Evolutionary conservation across 192 early-diverging fungal genomes (phyloP).

Genomic region (Umbelopsis vinacea): DNA sequence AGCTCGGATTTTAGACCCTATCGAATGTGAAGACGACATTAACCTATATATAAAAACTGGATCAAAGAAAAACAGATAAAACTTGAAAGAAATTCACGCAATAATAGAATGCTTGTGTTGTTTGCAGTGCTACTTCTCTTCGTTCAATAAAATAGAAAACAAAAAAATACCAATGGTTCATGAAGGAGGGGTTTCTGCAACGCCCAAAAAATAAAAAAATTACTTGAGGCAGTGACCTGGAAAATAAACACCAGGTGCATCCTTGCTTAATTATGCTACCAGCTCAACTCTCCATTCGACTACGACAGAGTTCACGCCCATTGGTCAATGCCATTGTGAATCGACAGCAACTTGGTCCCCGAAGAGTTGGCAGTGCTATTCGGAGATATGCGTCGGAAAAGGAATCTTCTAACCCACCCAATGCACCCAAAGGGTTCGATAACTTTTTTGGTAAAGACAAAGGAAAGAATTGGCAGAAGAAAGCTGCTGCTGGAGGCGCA

Average conservation of each 20-base stretch:
- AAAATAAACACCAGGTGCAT: too few relatives aligned
- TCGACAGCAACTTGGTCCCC: neutral
- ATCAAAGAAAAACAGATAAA: neutral
- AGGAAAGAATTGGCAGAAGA: conserved; percentile 27
- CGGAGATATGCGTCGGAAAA: conserved; percentile 17
- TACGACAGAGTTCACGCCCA: neutral
- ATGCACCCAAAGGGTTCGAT: conserved; percentile 71
- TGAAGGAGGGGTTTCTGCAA: too few relatives aligned
- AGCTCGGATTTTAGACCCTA: conserved; percentile 72
- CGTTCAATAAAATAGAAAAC: too few relatives aligned
- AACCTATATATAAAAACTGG: conserved; percentile 13
- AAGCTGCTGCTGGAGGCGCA: conserved; percentile 13
- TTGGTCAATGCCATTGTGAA: neutral
- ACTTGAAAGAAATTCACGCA: neutral
- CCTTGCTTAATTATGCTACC: neutral
- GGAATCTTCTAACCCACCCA: neutral
- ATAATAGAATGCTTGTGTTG: too few relatives aligned
- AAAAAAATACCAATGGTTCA: too few relatives aligned
- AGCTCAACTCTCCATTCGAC: neutral
- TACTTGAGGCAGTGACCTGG: too few relatives aligned
- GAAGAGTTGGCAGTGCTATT: neutral
- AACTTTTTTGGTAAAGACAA: conserved; percentile 65
- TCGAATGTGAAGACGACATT: neutral
- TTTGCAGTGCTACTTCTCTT: too few relatives aligned
- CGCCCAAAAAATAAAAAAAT: too few relatives aligned